Evolutionary conservation across 1,139 yeast genomes (phyloP).

Genomic region (Kodamaea suecica): DNA sequence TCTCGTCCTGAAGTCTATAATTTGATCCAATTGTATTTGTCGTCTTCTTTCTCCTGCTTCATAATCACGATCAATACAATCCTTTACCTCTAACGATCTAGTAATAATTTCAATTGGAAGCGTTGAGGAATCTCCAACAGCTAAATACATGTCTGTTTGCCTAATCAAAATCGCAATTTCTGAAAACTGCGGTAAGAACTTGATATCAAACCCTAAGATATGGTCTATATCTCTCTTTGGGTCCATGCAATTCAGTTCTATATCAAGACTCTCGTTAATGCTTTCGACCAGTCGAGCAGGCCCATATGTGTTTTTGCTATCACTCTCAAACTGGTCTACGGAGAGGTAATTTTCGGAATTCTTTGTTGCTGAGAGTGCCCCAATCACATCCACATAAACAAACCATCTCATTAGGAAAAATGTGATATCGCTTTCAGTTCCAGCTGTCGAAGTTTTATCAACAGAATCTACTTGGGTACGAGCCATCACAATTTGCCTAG

Average conservation of each 20-base stretch:
- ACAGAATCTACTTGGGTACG: constrained; percentile 30
- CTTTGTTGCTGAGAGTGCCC: constrained; percentile 48
- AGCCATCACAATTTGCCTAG: constrained; percentile 63
- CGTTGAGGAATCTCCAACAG: constrained; percentile 9
- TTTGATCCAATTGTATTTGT: constrained; percentile 29
- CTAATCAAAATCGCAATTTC: constrained; percentile 45
- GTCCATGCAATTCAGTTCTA: constrained; percentile 12
- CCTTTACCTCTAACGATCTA: constrained; percentile 48
- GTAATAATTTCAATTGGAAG: constrained; percentile 38
- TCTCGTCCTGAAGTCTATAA: constrained; percentile 17
- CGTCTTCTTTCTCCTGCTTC: constrained; percentile 36
- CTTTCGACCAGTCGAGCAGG: constrained; percentile 19
- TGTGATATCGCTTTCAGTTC: constrained; percentile 41
- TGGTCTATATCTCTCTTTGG: constrained; percentile 52
- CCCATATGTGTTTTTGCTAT: constrained; percentile 12
- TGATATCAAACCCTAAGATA: constrained; percentile 57
- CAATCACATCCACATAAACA: constrained; percentile 67
- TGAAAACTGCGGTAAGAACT: constrained; percentile 49
- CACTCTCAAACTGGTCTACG: neutral
- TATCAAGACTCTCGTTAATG: constrained; percentile 5
- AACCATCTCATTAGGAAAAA: constrained; percentile 70
- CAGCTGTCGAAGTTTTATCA: constrained; percentile 6
- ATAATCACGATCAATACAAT: constrained; percentile 29
- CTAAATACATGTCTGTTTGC: constrained; percentile 27
- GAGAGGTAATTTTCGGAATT: constrained; percentile 27